Evolutionary conservation across 768 basidiomycete genomes (phyloP).

Genomic region (Suillus americanus): DNA sequence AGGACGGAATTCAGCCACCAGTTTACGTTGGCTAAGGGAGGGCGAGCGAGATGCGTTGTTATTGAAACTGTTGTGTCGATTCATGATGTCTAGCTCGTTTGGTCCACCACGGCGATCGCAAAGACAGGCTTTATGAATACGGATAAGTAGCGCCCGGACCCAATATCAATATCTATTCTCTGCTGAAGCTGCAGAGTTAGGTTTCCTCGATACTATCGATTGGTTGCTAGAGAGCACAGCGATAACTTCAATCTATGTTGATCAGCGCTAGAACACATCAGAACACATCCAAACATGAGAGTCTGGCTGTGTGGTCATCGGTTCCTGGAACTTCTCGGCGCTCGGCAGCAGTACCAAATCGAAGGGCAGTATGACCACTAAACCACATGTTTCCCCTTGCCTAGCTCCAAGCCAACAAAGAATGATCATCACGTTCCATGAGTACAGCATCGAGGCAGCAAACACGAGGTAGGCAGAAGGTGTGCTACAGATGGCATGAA

Average conservation of each 20-base stretch:
- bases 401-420: background rate
- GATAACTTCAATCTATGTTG: background rate
- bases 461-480: slow-evolving; percentile 1
- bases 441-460: background rate
- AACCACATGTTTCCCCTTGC: background rate
- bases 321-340: slow-evolving; percentile 4
- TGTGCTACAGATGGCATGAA: background rate
- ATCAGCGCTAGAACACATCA: background rate
- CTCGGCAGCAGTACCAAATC: background rate
- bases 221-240: background rate
- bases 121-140: background rate
- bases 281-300: background rate
- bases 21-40: slow-evolving; percentile 1
- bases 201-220: slow-evolving; percentile 2
- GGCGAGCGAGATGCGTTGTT: background rate
- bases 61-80: background rate
- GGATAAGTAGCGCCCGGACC: background rate
- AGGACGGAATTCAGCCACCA: background rate
- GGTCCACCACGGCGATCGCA: background rate
- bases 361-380: background rate
- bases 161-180: background rate
- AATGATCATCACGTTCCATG: background rate
- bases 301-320: background rate
- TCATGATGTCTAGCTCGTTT: background rate
- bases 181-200: background rate